A percentile compares a stretch with the other conserved stretches of the same genome.
These are phyloP conservation scores for Camellia oleifera DNA, from an alignment of 179 eudicot species.

Conservation along the genomic window DNA sequence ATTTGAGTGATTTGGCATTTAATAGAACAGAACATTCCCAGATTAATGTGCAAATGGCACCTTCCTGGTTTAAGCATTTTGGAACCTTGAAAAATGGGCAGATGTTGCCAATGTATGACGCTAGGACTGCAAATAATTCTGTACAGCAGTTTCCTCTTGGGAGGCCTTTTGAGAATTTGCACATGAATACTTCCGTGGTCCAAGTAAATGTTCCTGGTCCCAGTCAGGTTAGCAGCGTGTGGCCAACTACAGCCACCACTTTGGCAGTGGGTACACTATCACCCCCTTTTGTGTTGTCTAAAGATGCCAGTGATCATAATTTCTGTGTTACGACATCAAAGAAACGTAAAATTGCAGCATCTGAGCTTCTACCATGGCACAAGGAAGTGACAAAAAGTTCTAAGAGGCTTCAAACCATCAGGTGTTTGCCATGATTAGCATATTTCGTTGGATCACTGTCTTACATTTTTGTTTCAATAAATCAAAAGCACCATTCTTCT, in stretches of 20 bases:
- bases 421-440: conserved; percentile 24
- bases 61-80: conserved; percentile 36
- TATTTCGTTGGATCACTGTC: not conserved
- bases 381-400: conserved; percentile 34
- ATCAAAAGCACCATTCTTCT: not conserved
- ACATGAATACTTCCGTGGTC: conserved; percentile 15
- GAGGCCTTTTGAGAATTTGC: conserved; percentile 16
- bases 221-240: conserved; percentile 14
- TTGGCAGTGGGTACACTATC: conserved; percentile 15
- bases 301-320: conserved; percentile 22
- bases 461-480: not conserved
- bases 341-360: conserved; percentile 34
- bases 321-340: conserved; percentile 23
- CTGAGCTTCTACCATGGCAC: conserved; percentile 42
- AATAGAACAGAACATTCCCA: conserved; percentile 19
- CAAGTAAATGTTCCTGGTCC: conserved; percentile 19
- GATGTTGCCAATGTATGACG: conserved; percentile 25
- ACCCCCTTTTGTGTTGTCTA: conserved; percentile 23
- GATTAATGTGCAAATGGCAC: conserved; percentile 31
- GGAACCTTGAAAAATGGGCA: conserved; percentile 31
- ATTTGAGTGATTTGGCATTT: conserved; percentile 11
- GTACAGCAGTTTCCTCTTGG: conserved; percentile 20
- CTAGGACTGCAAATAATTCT: conserved; percentile 14
- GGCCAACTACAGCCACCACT: conserved; percentile 22
- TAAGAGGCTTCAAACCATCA: conserved; percentile 24